Percentiles rank a stretch among this genome's conserved stretches.
phyloP scores from a whole-genome alignment of 441 rosid genomes.

The Geranium incanum region DNA sequence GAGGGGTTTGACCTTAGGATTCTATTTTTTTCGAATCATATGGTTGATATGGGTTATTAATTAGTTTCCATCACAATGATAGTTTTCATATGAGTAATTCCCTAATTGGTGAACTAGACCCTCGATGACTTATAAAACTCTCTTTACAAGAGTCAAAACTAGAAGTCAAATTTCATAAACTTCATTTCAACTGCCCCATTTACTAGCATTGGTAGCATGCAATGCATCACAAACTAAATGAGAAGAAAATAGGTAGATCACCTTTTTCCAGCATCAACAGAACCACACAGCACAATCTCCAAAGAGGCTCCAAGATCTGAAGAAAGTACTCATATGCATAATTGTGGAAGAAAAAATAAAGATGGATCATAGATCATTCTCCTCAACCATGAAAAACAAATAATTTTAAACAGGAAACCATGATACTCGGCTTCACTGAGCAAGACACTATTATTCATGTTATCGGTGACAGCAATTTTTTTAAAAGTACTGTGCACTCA shows the following conservation, averaged over 20 bases:
- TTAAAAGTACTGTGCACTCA: neutral
- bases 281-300: conserved; percentile 94
- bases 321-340: conserved; percentile 81
- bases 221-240: neutral
- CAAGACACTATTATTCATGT: neutral
- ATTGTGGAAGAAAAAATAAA: conserved; percentile 38
- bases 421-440: neutral
- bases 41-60: no score
- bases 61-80: no score
- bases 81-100: no score
- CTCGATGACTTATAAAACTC: neutral
- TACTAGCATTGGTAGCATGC: neutral
- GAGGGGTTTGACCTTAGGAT: no score
- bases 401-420: neutral
- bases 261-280: conserved; percentile 82
- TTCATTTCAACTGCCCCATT: neutral
- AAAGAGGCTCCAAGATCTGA: conserved; percentile 79
- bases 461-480: neutral
- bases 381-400: neutral
- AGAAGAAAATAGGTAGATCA: conserved; percentile 27
- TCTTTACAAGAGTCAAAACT: neutral
- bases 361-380: neutral
- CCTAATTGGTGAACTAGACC: neutral
- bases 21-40: no score
- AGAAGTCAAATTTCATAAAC: neutral